Evolutionary conservation across 768 basidiomycete species (phyloP), one percentile per base, ranked within the genome.

Genomic region (Sporobolomyces pararoseus): DNA sequence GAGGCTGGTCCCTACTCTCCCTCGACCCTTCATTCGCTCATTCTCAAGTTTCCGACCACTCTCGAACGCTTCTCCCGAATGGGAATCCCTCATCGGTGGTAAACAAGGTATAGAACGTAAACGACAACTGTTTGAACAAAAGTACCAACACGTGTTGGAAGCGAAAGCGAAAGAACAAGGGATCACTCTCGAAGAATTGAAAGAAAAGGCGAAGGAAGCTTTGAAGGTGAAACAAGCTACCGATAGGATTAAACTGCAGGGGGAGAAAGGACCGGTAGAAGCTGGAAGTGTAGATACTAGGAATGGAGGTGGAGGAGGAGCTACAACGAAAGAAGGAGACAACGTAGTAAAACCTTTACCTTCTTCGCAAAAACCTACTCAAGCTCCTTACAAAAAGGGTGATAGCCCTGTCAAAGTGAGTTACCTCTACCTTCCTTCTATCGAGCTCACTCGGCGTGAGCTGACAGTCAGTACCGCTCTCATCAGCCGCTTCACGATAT

Each of bases 401-500:
- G 63, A 72, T 9, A 55, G 62, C 4, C 72, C 76, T 1, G 76
- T 81, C 74, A 80, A 80, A 73, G 81, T 80, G 65, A 50, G 80
- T 29, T n/a, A 25, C 6, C 7, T 54, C 7, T 25, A 19, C 16
- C 39, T 31, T 29, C 51, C 5, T 32, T 5, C 39, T 35, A 12
- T 39, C n/a, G n/a, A 7, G 39, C 39, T 42, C 25, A n/a, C 21
- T 7, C 12, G 47, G 21, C n/a, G 13, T 49, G 12, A 23, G 47
- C 50, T 51, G 50, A 51, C 27, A 21, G 23, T 10, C 21, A 14
- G 46, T 6, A 31, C 53, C n/a, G 19, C 27, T 5, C 25, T 29
- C 3, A 19, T n/a, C 75, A 97, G 95, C 88, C 92, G 14, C 83
- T 98, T 27, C 84, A 86, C 5, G 85, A 84, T 13, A 87, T 96